Evolutionary conservation across 257 asterid species (phyloP).

Genomic region (Lycium barbarum): DNA sequence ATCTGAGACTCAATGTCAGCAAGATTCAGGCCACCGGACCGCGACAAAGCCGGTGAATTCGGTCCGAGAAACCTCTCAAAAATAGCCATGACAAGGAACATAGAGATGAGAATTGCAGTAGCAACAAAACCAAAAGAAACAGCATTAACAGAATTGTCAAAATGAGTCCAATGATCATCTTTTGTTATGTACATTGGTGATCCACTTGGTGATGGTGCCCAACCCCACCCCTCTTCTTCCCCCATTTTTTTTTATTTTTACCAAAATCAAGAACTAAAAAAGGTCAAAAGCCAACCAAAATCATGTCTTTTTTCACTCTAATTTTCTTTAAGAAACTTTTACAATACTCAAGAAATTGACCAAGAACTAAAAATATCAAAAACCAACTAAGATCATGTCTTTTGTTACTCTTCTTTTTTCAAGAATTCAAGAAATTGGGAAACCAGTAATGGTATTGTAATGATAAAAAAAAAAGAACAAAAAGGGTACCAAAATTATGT

Average conservation of each 20-base stretch:
- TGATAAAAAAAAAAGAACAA: background rate
- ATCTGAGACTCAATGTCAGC: slow-evolving; percentile 66
- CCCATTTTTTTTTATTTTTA: slow-evolving; percentile 49
- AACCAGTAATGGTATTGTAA: background rate
- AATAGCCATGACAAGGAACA: slow-evolving; percentile 94
- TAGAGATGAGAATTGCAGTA: slow-evolving; percentile 87
- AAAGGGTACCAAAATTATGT: background rate
- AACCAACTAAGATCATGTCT: background rate
- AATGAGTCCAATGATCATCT: slow-evolving; percentile 88
- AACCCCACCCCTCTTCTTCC: slow-evolving; percentile 64
- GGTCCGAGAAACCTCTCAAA: slow-evolving; percentile 81
- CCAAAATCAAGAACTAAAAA: slow-evolving; percentile 5
- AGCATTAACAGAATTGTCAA: slow-evolving; percentile 85
- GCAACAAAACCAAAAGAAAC: slow-evolving; percentile 96
- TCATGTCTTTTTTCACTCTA: background rate
- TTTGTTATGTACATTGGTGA: slow-evolving; percentile 63
- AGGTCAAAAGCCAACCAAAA: background rate
- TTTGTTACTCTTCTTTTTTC: background rate
- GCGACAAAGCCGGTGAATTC: slow-evolving; percentile 56
- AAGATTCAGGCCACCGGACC: slow-evolving; percentile 43
- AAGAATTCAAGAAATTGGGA: background rate
- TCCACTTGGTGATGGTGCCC: slow-evolving; percentile 61
- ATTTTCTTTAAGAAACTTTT: background rate
- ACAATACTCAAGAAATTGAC: background rate
- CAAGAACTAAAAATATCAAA: background rate